These are phyloP conservation scores for Carallia brachiata DNA, from an alignment of 345 rosid genomes.

Conservation along the genomic window DNA sequence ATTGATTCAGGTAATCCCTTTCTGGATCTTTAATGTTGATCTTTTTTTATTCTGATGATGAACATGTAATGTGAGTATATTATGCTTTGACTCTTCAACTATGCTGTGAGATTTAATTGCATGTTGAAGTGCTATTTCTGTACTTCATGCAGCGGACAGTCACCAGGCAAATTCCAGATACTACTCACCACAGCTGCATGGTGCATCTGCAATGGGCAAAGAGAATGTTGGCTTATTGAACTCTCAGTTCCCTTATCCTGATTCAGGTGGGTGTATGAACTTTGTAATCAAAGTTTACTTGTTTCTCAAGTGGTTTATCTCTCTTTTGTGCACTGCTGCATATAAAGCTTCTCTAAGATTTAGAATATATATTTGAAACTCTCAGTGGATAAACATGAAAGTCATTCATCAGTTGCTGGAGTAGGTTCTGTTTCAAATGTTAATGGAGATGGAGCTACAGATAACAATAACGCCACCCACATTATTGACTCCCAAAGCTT, in stretches of 20 bases:
- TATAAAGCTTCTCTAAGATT: slow-evolving; percentile 8
- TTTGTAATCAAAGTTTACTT: background rate
- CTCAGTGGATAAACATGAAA: slow-evolving; percentile 37
- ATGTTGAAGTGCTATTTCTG: too few species aligned
- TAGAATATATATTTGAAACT: slow-evolving; percentile 13
- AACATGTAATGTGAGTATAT: background rate
- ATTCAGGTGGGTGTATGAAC: slow-evolving; percentile 30
- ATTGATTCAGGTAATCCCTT: slow-evolving; percentile 68
- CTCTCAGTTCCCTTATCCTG: slow-evolving; percentile 26
- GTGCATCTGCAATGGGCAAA: slow-evolving; percentile 26
- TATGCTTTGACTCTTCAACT: slow-evolving; percentile 15
- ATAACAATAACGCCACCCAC: slow-evolving; percentile 12
- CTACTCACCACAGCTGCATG: slow-evolving; percentile 38
- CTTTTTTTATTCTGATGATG: background rate
- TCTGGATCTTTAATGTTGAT: slow-evolving; percentile 5
- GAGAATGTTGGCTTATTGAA: slow-evolving; percentile 27
- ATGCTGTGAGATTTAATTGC: too few species aligned
- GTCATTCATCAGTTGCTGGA: slow-evolving; percentile 38
- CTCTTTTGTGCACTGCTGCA: background rate
- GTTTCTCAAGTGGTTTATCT: too few species aligned
- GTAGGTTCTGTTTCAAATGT: slow-evolving; percentile 30
- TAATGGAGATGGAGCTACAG: slow-evolving; percentile 37
- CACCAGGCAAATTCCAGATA: slow-evolving; percentile 49
- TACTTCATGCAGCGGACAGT: slow-evolving; percentile 58
- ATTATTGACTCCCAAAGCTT: slow-evolving; percentile 49